phyloP scores from a whole-genome alignment of 257 asterid genomes.

The Nicotiana tomentosiformis region DNA sequence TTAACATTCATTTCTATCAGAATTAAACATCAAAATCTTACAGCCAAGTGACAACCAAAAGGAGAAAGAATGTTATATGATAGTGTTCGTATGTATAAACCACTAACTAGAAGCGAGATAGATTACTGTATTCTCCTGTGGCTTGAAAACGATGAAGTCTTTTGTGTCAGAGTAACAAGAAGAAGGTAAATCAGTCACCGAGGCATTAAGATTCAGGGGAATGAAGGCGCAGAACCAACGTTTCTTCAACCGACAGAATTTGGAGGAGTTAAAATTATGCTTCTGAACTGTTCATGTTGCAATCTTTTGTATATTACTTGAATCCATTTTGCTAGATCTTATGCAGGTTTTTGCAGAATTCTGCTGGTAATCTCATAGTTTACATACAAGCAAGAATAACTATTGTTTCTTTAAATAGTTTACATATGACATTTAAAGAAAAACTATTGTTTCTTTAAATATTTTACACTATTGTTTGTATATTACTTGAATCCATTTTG shows the following conservation, averaged over 20 bases:
- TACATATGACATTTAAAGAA: neutral
- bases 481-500: neutral
- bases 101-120: neutral
- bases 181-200: neutral
- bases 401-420: neutral
- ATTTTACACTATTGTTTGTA: neutral
- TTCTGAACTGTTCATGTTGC: neutral
- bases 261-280: neutral
- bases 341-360: neutral
- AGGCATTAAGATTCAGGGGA: neutral
- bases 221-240: neutral
- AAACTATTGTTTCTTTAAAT: neutral
- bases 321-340: neutral
- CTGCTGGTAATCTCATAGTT: neutral
- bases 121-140: neutral
- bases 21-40: neutral
- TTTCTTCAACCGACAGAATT: neutral
- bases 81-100: neutral
- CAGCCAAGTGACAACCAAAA: neutral
- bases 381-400: neutral
- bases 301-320: neutral
- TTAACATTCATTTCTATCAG: neutral
- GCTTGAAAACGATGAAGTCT: neutral
- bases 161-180: neutral
- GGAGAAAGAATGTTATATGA: neutral